phyloP scores from a whole-genome alignment of 169 alveolate species.

The Babesia microti region DNA sequence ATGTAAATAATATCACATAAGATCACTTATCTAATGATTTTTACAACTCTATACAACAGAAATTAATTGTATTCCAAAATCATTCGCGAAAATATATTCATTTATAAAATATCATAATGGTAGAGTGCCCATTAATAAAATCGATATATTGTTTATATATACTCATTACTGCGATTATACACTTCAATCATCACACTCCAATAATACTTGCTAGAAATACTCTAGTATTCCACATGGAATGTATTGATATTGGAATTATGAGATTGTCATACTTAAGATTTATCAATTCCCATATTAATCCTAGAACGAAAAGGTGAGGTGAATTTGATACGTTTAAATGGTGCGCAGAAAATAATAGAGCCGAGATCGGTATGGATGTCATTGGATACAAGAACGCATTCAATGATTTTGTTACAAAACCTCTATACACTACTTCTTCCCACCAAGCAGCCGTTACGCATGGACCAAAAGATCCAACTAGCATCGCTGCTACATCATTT shows the following conservation, averaged over 20 bases:
- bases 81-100: not conserved
- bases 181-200: conserved; percentile 7
- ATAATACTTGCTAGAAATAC: conserved; percentile 33
- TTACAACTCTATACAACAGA: not conserved
- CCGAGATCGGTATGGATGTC: conserved; percentile 13
- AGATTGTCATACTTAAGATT: conserved; percentile 24
- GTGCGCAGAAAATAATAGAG: conserved; percentile 41
- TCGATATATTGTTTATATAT: not conserved
- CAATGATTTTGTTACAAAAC: conserved; percentile 26
- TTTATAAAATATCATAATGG: not conserved
- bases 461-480: conserved; percentile 47
- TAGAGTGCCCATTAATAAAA: not conserved
- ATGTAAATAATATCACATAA: not conserved
- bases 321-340: conserved; percentile 36
- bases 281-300: conserved; percentile 41
- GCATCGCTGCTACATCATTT: conserved; percentile 15
- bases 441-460: conserved; percentile 59
- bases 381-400: conserved; percentile 11
- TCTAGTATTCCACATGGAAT: conserved; percentile 54
- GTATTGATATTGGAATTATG: conserved; percentile 27
- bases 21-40: not conserved
- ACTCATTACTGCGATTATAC: too few species aligned
- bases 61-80: not conserved
- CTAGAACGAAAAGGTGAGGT: conserved; percentile 35
- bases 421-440: conserved; percentile 53